phyloP scores from a whole-genome alignment of 164 flowering plant genomes.

The Macadamia integrifolia region DNA sequence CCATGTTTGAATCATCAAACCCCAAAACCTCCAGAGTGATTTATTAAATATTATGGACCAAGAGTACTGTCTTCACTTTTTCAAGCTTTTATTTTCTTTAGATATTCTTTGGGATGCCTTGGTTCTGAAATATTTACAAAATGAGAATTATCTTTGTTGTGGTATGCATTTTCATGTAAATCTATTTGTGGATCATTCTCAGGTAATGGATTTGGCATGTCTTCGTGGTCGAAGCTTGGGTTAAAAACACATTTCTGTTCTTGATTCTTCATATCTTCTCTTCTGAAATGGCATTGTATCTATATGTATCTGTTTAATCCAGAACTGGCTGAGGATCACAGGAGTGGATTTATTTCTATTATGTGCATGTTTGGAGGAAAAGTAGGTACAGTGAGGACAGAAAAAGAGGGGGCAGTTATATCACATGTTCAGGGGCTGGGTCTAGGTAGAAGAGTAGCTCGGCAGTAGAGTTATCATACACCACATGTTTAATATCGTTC shows the following conservation, averaged over 20 bases:
- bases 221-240: constrained; percentile 77
- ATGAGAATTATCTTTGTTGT: not conserved
- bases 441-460: too few species aligned
- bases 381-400: too few species aligned
- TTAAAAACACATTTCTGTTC: constrained; percentile 45
- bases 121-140: not conserved
- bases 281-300: constrained; percentile 11
- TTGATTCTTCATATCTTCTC: constrained; percentile 39
- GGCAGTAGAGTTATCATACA: too few species aligned
- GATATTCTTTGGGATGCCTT: not conserved
- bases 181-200: constrained; percentile 86
- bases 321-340: too few species aligned
- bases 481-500: too few species aligned
- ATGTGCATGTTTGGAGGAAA: too few species aligned
- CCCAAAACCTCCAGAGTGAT: constrained; percentile 73
- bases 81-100: not conserved
- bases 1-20: constrained; percentile 89
- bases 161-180: constrained; percentile 56
- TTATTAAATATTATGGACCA: constrained; percentile 77
- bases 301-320: not conserved
- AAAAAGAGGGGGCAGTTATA: too few species aligned
- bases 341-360: too few species aligned
- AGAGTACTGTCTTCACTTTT: constrained; percentile 36
- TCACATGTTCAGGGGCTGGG: too few species aligned
- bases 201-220: constrained; percentile 83